Conservation (phyloP, 495 filamentous ascomycete species). For the Filosporella fistucella region DNA sequence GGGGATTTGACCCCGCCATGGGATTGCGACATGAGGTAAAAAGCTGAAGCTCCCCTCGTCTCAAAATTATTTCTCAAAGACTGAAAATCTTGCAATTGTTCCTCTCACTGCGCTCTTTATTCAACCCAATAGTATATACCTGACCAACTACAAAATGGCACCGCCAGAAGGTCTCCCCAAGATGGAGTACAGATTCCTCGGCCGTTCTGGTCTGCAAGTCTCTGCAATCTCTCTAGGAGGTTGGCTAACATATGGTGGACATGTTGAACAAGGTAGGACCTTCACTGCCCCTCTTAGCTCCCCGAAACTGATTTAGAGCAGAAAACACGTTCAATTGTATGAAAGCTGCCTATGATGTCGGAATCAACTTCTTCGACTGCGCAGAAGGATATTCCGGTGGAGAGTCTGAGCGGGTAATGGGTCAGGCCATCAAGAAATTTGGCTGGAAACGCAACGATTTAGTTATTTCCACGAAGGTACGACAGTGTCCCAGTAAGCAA, state of each 20-base stretch:
- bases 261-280: slow-evolving; percentile 59
- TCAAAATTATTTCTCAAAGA: not conserved
- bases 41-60: not conserved
- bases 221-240: slow-evolving; percentile 70
- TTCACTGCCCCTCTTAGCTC: not conserved
- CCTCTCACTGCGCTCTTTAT: not conserved
- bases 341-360: slow-evolving; percentile 71
- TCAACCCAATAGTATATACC: not conserved
- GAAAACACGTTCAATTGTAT: slow-evolving; percentile 64
- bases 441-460: slow-evolving; percentile 77
- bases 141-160: slow-evolving; percentile 28
- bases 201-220: slow-evolving; percentile 70
- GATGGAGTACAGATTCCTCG: slow-evolving; percentile 75
- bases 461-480: slow-evolving; percentile 80
- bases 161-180: slow-evolving; percentile 42
- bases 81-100: no score
- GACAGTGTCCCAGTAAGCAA: not conserved
- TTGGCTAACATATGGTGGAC: slow-evolving; percentile 75
- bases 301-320: no score
- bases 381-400: slow-evolving; percentile 61
- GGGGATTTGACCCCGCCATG: not conserved
- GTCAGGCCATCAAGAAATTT: slow-evolving; percentile 60
- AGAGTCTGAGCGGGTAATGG: slow-evolving; percentile 71
- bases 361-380: slow-evolving; percentile 72
- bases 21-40: not conserved